Percentiles rank a stretch among this genome's conserved stretches.
Conservation (phyloP, 371 early-diverging fungal species). For the Rhizomucor pusillus region DNA sequence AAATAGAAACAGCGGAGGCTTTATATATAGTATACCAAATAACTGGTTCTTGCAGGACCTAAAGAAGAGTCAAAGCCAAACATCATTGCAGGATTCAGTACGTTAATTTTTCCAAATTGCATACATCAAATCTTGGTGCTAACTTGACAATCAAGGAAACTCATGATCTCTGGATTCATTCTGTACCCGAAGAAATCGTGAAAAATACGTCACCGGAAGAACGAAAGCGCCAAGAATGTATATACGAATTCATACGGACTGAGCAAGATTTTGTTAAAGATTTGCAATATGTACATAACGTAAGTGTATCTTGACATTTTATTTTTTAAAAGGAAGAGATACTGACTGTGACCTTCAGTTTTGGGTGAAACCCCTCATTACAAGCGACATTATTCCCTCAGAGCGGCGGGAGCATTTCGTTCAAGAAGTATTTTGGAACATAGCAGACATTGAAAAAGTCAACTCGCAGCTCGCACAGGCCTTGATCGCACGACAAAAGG, state of each 20-base stretch:
- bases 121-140: background rate
- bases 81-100: slow-evolving; percentile 17
- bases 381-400: slow-evolving; percentile 64
- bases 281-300: slow-evolving; percentile 31
- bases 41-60: slow-evolving; percentile 2
- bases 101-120: background rate
- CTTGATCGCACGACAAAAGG: slow-evolving; percentile 71
- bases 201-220: slow-evolving; percentile 47
- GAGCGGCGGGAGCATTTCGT: slow-evolving; percentile 71
- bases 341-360: slow-evolving; percentile 25
- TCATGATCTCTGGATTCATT: slow-evolving; percentile 20
- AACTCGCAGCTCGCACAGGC: slow-evolving; percentile 69
- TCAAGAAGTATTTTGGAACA: slow-evolving; percentile 82
- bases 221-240: slow-evolving; percentile 84
- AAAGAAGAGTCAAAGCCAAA: slow-evolving; percentile 8
- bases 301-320: slow-evolving; percentile 4
- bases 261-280: slow-evolving; percentile 88
- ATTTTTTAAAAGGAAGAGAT: background rate
- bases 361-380: slow-evolving; percentile 75
- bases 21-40: background rate
- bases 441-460: slow-evolving; percentile 69
- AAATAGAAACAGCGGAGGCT: background rate
- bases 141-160: slow-evolving; percentile 10
- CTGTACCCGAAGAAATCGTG: slow-evolving; percentile 19
- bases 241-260: slow-evolving; percentile 85